These are phyloP conservation scores for Grosmannia huntii DNA, from an alignment of 2,329 filamentous ascomycete genomes.

Conservation along the genomic window DNA sequence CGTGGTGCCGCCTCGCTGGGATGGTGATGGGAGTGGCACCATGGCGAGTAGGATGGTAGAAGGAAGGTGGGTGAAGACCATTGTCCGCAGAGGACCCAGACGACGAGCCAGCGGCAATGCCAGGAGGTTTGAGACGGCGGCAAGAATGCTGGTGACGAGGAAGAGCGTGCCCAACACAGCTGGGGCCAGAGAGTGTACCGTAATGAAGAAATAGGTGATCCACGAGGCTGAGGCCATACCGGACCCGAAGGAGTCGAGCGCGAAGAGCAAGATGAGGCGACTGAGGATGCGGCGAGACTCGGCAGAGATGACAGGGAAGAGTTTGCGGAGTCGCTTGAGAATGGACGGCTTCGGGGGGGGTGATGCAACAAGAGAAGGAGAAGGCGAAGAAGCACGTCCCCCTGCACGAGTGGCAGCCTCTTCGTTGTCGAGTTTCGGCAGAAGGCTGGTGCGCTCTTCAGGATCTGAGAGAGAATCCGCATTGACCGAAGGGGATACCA, in stretches of 20 bases:
- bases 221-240: slow-evolving; percentile 36
- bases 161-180: slow-evolving; percentile 41
- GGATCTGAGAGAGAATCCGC: neutral
- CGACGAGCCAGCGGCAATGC: slow-evolving; percentile 37
- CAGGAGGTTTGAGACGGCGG: slow-evolving; percentile 36
- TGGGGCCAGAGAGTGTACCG: slow-evolving; percentile 32
- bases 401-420: too few relatives aligned
- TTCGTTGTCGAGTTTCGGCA: neutral
- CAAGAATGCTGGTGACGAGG: slow-evolving; percentile 38
- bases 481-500: neutral
- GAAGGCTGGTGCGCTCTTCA: neutral
- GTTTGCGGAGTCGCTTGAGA: slow-evolving; percentile 8
- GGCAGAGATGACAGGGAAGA: slow-evolving; percentile 45
- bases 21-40: slow-evolving; percentile 24
- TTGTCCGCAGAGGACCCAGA: slow-evolving; percentile 30
- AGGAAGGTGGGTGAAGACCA: slow-evolving; percentile 64
- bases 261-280: slow-evolving; percentile 32
- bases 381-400: neutral
- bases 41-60: slow-evolving; percentile 52
- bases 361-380: neutral
- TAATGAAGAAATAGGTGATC: slow-evolving; percentile 44
- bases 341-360: neutral
- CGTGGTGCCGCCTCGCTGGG: neutral
- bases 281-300: slow-evolving; percentile 41
- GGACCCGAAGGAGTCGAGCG: slow-evolving; percentile 34